Percentiles rank a stretch among this genome's conserved stretches.
phyloP scores from a whole-genome alignment of 192 early-diverging fungal genomes.

The Thoreauomyces humboldtii region DNA sequence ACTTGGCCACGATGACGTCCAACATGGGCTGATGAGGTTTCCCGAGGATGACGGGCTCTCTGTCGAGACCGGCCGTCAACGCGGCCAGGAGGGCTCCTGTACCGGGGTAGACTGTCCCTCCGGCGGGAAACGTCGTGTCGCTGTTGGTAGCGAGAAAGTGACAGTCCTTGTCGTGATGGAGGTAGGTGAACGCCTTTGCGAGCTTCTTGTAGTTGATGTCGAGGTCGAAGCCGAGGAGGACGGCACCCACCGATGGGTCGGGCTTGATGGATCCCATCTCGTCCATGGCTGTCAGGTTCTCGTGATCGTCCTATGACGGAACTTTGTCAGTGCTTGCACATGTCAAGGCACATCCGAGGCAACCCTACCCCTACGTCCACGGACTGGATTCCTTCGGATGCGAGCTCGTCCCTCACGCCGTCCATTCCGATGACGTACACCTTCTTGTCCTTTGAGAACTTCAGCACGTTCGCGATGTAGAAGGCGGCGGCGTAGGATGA shows the following conservation, averaged over 20 bases:
- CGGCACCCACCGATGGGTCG: slow-evolving; percentile 77
- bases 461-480: slow-evolving; percentile 79
- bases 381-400: slow-evolving; percentile 68
- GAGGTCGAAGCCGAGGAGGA: slow-evolving; percentile 89
- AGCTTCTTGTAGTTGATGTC: slow-evolving; percentile 92
- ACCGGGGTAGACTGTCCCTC: slow-evolving; percentile 73
- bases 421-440: slow-evolving; percentile 89
- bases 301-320: slow-evolving; percentile 42
- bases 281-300: slow-evolving; percentile 44
- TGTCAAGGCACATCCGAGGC: no score
- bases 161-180: slow-evolving; percentile 65
- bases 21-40: slow-evolving; percentile 95
- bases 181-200: slow-evolving; percentile 85
- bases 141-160: slow-evolving; percentile 92
- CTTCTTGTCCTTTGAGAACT: slow-evolving; percentile 83
- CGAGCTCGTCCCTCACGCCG: slow-evolving; percentile 86
- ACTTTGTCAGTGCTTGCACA: no score
- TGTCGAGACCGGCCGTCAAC: slow-evolving; percentile 71
- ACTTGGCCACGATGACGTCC: slow-evolving; percentile 84
- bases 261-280: slow-evolving; percentile 58
- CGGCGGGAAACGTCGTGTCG: slow-evolving; percentile 86
- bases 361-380: slow-evolving; percentile 47
- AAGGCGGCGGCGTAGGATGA: slow-evolving; percentile 90
- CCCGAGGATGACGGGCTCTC: slow-evolving; percentile 81
- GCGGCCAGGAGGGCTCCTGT: slow-evolving; percentile 79